Base-by-base conservation (phyloP, 164 flowering plant species). In the Stephania japonica region DNA sequence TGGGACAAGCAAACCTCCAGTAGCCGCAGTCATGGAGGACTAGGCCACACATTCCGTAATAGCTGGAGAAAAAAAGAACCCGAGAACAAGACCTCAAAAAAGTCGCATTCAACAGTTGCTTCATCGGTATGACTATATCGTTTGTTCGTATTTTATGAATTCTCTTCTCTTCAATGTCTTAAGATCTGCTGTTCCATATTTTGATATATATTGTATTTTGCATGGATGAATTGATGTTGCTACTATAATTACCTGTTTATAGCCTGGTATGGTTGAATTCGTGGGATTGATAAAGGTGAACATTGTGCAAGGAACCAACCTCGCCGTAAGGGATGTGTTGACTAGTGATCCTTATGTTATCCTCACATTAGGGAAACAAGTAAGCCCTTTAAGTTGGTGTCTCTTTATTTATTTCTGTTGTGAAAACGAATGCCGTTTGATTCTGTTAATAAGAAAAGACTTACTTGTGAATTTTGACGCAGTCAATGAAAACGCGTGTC, bases 261-360 rank as follows among this genome's bases (percentile, higher is more conserved):
- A 94, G 97, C 90, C 89, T 68, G 97, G 98, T 42, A 95, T 95
- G 99, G 82, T 91, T 19, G 99, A 93, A 77, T 95, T 93, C 78
- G 83, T 91, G 56, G 99, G 99, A 41, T 73, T 95, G 84, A 85
- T 95, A 72, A 93, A 91, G 83, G 97, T 93, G 73, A 90, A 88
- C 77, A 90, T 91, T 64, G 91, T 93, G 0, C 84, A 74, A 86
- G 99, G 99, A 70, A 95, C 94, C 70, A 90, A 93, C 81, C 82
- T 93, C 67, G 99, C 91, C 69, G 73, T 88, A 14, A 85, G 99
- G 24, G 98, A 93, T 79, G 81, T 95, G 75, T 73, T 91, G 84
- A 86, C 88, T 14, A 95, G 99, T 78, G 99, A 95, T 78, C 99
- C 99, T 21, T 95, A 95, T 77, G 99, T 95, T 70, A 85, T 95